phyloP scores from a whole-genome alignment of 306 rosid genomes.

The Luffa acutangula region DNA sequence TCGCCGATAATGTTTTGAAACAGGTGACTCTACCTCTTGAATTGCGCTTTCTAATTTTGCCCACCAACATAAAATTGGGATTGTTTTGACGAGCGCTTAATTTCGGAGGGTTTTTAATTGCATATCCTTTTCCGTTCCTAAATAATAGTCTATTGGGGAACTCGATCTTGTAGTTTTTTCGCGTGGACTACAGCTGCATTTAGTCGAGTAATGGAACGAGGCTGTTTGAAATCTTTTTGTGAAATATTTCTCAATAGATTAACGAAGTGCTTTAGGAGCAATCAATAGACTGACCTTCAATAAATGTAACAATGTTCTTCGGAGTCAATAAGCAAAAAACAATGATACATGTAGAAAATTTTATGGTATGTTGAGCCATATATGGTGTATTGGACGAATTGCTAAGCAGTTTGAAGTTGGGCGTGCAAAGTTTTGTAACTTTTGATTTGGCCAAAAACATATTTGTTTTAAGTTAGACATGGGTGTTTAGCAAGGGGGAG shows the following conservation, averaged over 20 bases:
- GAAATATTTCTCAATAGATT: neutral
- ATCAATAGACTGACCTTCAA: neutral
- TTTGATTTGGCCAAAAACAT: neutral
- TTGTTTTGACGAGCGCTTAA: neutral
- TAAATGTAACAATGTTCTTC: neutral
- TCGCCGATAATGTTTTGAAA: conserved; percentile 75
- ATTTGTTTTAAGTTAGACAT: neutral
- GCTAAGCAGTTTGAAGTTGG: neutral
- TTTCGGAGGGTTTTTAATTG: neutral
- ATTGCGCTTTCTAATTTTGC: conserved; percentile 13
- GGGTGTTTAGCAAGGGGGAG: neutral
- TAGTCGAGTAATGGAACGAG: neutral
- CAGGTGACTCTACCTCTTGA: conserved; percentile 42
- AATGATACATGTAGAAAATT: neutral
- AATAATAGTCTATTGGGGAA: neutral
- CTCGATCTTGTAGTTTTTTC: neutral
- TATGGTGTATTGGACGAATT: neutral
- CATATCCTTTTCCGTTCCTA: neutral
- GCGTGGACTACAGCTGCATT: neutral
- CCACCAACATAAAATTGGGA: neutral
- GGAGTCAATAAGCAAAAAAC: neutral
- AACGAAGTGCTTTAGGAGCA: neutral
- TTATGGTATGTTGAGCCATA: neutral
- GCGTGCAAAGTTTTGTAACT: neutral
- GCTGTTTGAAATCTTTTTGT: neutral